Evolutionary conservation across 495 filamentous ascomycete genomes (phyloP), one percentile per base, ranked within the genome.

Genomic region (Aspergillus diversus): DNA sequence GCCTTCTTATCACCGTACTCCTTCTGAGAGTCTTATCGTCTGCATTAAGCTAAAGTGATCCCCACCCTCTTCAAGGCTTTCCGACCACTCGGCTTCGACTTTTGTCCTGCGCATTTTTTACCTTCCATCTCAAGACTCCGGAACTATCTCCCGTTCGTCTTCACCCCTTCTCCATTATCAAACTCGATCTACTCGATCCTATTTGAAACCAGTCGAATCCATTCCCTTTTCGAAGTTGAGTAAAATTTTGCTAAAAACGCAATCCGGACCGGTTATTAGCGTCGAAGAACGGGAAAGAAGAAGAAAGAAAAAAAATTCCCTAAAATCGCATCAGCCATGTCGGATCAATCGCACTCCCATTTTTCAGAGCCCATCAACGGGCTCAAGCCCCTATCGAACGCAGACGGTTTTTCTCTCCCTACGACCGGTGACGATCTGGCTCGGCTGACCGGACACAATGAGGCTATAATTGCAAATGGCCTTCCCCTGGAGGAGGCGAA

Each of bases 341-440:
- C 68, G 48, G 63, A 67, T 34, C 57, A 67, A 17, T 43, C 68
- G 39, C 33, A 51, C 21, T 27, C 21, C 21, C 21, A 27, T 49
- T 49, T 37, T 33, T 39, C 56, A 16, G 57, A 67, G 13, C 63
- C 64, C 34, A 66, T 70, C 61, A 68, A 71, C 53, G 75, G 71
- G 31, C 60, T 78, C 52, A 75, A 74, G 61, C 74, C 73, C 8
- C 49, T 73, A 47, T 76, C 74, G 17, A 76, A 77, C 61, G 71
- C 57, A 12, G 72, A 77, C 32, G 72, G 72, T 21, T 64, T 72
- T 49, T 71, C 72, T 32, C 58, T 77, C 13, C 65, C 70, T 16
- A 70, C 71, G 1, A 75, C 67, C 49, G 74, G 68, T 46, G 66
- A 61, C 58, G 76, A 80, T 16, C 55, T 78, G 47, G 69, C 74